phyloP scores from a whole-genome alignment of 306 rosid species.

The Dryas drummondii region DNA sequence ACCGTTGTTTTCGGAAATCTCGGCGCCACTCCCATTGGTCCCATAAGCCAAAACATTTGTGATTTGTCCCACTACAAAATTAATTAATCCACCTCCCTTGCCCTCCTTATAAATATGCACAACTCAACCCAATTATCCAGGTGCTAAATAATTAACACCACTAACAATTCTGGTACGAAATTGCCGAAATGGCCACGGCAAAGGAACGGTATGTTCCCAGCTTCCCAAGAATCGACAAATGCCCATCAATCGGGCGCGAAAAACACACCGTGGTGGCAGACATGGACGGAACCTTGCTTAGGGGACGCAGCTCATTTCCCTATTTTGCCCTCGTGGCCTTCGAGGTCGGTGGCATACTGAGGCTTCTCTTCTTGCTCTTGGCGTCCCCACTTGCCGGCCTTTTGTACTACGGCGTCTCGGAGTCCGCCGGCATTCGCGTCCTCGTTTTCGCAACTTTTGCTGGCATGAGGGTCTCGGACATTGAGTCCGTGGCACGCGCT shows the following conservation, averaged over 20 bases:
- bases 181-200: neutral
- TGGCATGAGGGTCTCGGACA: conserved; percentile 47
- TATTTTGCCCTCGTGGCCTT: conserved; percentile 73
- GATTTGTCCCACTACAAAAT: neutral
- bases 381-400: conserved; percentile 53
- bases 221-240: conserved; percentile 53
- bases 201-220: neutral
- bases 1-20: neutral
- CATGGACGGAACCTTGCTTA: conserved; percentile 80
- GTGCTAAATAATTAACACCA: conserved; percentile 4
- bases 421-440: conserved; percentile 65
- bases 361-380: conserved; percentile 55
- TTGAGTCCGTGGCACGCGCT: conserved; percentile 69
- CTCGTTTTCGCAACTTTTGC: conserved; percentile 57
- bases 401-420: conserved; percentile 62
- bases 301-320: conserved; percentile 73
- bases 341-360: conserved; percentile 62
- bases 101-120: conserved; percentile 5
- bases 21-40: conserved; percentile 17
- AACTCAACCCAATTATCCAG: neutral
- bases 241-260: conserved; percentile 60
- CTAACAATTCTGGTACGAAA: neutral
- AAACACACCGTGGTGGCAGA: conserved; percentile 69
- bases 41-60: conserved; percentile 13
- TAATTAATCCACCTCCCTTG: neutral